Evolutionary conservation across 1,284 basidiomycete species (phyloP).

Genomic region (Trichosporon sp.): DNA sequence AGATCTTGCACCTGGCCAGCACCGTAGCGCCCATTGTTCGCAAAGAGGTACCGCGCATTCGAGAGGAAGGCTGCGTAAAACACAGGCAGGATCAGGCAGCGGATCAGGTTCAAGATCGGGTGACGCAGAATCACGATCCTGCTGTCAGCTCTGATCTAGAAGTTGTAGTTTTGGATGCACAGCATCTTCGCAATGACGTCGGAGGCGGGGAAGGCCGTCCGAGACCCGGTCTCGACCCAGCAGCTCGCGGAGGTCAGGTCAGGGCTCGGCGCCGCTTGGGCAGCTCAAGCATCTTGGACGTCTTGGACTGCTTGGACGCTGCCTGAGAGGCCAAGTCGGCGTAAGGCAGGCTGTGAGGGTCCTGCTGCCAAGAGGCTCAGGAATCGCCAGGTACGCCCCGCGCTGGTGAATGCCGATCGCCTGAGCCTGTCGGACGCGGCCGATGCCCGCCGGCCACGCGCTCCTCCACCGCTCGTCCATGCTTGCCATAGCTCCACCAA

Average conservation of each 20-base stretch:
- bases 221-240: neutral
- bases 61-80: conserved; percentile 57
- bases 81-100: conserved; percentile 65
- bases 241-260: neutral
- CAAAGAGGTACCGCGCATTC: conserved; percentile 5
- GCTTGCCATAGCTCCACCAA: neutral
- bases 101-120: conserved; percentile 59
- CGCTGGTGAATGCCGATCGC: neutral
- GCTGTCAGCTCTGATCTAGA: neutral
- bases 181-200: neutral
- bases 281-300: neutral
- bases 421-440: neutral
- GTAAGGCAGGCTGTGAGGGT: conserved; percentile 27
- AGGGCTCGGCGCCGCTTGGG: conserved; percentile 20
- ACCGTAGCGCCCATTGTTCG: conserved; percentile 41
- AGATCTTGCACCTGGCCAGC: conserved; percentile 59
- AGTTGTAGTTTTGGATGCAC: conserved; percentile 56
- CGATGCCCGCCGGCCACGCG: conserved; percentile 35
- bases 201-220: neutral
- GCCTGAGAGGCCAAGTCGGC: neutral
- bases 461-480: neutral
- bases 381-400: neutral
- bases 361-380: neutral
- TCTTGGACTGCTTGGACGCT: neutral
- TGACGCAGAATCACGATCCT: conserved; percentile 23